Evolutionary conservation across 768 basidiomycete species (phyloP).

Genomic region (Lactifluus piperatus): DNA sequence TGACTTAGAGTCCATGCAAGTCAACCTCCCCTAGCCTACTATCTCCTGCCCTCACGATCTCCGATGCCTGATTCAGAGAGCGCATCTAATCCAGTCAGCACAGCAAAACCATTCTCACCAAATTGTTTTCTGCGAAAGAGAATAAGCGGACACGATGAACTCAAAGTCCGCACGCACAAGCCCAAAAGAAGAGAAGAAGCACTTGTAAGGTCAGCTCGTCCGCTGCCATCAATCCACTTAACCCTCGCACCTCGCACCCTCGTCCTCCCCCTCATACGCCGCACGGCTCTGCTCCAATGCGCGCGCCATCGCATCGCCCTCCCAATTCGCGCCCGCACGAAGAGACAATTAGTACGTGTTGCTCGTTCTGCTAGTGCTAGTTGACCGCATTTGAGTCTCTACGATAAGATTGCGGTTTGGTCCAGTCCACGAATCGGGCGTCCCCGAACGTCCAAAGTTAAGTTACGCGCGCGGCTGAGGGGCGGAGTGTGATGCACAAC

Average conservation of each 20-base stretch:
- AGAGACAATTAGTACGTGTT: slow-evolving; percentile 63
- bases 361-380: slow-evolving; percentile 56
- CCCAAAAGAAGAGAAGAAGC: background rate
- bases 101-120: slow-evolving; percentile 30
- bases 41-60: slow-evolving; percentile 34
- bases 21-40: slow-evolving; percentile 71
- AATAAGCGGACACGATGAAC: background rate
- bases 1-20: slow-evolving; percentile 88
- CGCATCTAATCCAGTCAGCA: background rate
- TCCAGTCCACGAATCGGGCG: background rate
- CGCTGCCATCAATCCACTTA: too few species aligned
- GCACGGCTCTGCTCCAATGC: slow-evolving; percentile 65
- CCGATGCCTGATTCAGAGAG: background rate
- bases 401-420: background rate
- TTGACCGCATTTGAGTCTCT: slow-evolving; percentile 54
- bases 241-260: too few species aligned
- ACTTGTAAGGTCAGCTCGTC: too few species aligned
- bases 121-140: slow-evolving; percentile 57
- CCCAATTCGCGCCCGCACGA: slow-evolving; percentile 65
- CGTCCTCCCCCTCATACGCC: slow-evolving; percentile 66
- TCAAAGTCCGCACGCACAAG: background rate
- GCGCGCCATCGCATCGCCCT: slow-evolving; percentile 71
- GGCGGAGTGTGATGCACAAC: slow-evolving; percentile 10
- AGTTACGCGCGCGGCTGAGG: too few species aligned
- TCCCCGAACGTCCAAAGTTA: too few species aligned